Percentiles rank a stretch among this genome's conserved stretches.
Conservation (phyloP, 257 asterid species). For the Petrea volubilis region DNA sequence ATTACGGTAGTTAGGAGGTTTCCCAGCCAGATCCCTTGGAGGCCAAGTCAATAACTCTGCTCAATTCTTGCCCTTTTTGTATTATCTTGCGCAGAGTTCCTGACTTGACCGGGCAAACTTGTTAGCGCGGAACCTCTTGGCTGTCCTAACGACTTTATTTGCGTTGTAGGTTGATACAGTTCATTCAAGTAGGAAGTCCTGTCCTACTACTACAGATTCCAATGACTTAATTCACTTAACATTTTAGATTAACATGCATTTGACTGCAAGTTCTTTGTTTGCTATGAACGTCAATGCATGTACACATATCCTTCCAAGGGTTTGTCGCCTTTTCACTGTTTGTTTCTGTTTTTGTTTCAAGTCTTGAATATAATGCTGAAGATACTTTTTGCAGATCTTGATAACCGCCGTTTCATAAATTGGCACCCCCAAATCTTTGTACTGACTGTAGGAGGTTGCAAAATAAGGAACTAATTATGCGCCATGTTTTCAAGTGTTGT, state of each 20-base stretch:
- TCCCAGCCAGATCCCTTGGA: background rate
- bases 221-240: no score
- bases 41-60: background rate
- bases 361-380: background rate
- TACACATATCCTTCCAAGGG: background rate
- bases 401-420: background rate
- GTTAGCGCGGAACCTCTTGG: background rate
- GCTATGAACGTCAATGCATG: background rate
- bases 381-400: background rate
- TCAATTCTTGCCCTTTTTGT: background rate
- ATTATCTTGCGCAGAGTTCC: background rate
- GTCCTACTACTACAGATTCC: no score
- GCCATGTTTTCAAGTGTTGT: background rate
- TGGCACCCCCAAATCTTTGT: background rate
- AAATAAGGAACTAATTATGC: constrained; percentile 14
- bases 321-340: constrained; percentile 4
- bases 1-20: background rate
- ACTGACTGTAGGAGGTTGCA: background rate
- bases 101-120: background rate
- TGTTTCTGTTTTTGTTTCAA: background rate
- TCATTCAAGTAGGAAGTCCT: background rate
- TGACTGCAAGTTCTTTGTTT: background rate
- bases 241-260: no score
- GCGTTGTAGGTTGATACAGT: background rate
- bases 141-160: background rate